Percentiles rank a stretch among this genome's conserved stretches.
phyloP scores from a whole-genome alignment of 225 moss, liverwort and hornwort genomes.

The Sphagnum contortum region DNA sequence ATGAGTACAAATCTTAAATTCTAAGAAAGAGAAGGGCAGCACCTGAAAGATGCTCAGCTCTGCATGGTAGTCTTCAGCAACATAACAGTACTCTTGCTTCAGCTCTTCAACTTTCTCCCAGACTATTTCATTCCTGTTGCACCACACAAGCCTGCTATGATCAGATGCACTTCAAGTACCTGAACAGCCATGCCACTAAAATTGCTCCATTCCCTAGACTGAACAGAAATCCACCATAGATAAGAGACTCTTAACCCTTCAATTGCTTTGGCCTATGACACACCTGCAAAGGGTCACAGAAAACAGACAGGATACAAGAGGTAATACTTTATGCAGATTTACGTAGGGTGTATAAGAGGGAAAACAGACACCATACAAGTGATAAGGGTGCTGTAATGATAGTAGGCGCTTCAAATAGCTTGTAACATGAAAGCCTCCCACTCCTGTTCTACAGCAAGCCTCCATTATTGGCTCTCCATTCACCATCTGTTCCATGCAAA shows the following conservation, averaged over 20 bases:
- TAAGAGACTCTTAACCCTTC: too few species aligned
- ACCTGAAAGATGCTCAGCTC: conserved; percentile 79
- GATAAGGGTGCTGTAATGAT: conserved; percentile 82
- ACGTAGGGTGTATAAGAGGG: not conserved
- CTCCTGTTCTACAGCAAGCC: conserved; percentile 75
- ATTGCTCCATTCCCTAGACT: too few species aligned
- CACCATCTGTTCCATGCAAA: conserved; percentile 51
- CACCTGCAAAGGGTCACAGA: too few species aligned
- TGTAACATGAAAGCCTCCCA: conserved; percentile 90
- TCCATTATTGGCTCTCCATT: conserved; percentile 81
- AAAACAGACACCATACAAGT: conserved; percentile 39
- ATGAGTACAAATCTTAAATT: too few species aligned
- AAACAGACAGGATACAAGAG: too few species aligned
- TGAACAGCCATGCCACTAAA: too few species aligned
- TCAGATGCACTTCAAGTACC: too few species aligned
- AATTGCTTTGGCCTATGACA: too few species aligned
- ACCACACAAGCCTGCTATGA: too few species aligned
- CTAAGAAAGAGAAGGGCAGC: not conserved
- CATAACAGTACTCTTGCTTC: conserved; percentile 60
- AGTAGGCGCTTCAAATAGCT: conserved; percentile 82
- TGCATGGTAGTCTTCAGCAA: conserved; percentile 72
- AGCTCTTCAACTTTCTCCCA: conserved; percentile 70
- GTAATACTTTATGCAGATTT: too few species aligned
- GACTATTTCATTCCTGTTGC: conserved; percentile 56
- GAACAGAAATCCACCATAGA: too few species aligned